Conservation (phyloP, 2,329 filamentous ascomycete species). For the Leptographium wingfieldii region DNA sequence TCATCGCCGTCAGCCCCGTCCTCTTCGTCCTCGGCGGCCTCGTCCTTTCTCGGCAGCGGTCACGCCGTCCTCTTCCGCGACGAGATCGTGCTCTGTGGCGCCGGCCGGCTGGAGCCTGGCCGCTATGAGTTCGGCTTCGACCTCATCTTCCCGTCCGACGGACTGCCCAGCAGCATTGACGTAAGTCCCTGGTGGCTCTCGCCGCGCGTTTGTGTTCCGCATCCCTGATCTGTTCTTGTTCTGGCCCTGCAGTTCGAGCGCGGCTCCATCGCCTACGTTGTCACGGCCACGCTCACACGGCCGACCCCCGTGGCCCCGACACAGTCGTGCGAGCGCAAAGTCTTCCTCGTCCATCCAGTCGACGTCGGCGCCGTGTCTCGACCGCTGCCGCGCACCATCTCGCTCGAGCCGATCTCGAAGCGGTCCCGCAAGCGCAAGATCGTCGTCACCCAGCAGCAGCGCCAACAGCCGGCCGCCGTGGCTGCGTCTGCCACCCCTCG, state of each 20-base stretch:
- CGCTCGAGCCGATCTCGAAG: constrained; percentile 74
- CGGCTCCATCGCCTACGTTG: constrained; percentile 81
- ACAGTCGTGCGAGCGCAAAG: constrained; percentile 65
- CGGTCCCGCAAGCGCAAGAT: constrained; percentile 50
- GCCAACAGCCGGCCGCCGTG: constrained; percentile 19
- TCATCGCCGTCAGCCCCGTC: neutral
- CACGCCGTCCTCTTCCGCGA: constrained; percentile 75
- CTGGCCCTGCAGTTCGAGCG: constrained; percentile 63
- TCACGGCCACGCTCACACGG: constrained; percentile 79
- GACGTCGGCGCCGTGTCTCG: constrained; percentile 66
- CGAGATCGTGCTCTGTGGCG: constrained; percentile 66
- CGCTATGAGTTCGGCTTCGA: constrained; percentile 60
- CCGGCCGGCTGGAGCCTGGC: constrained; percentile 60
- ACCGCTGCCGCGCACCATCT: constrained; percentile 72
- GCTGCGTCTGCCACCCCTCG: constrained; percentile 40
- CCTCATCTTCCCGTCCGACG: constrained; percentile 20
- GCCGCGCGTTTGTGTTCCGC: neutral
- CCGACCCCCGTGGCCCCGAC: constrained; percentile 77
- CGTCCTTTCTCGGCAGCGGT: constrained; percentile 56
- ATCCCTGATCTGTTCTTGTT: neutral
- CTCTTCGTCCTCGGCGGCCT: constrained; percentile 7
- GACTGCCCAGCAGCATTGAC: constrained; percentile 82
- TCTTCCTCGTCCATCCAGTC: constrained; percentile 68
- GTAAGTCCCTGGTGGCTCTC: constrained; percentile 45
- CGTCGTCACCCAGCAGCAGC: constrained; percentile 18